Percentiles rank a stretch among this genome's conserved stretches.
phyloP scores from a whole-genome alignment of 2,329 filamentous ascomycete species.

The Lecanosticta acicola region DNA sequence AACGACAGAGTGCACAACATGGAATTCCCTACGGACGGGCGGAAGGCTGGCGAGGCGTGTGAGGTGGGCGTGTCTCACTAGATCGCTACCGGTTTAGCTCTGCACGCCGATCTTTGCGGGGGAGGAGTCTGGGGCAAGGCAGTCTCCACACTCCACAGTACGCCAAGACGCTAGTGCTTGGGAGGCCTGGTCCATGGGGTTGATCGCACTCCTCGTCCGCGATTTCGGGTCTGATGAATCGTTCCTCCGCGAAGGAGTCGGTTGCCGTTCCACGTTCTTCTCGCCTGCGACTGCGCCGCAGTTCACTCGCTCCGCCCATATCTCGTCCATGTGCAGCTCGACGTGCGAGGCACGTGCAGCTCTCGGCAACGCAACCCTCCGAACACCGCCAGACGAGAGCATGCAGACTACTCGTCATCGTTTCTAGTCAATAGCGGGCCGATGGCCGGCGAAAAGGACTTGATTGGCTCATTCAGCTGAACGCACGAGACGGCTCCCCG shows the following conservation, averaged over 20 bases:
- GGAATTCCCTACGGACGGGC: background rate
- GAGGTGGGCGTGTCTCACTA: conserved; percentile 1
- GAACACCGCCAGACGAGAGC: background rate
- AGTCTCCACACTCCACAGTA: no score
- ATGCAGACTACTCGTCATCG: background rate
- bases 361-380: background rate
- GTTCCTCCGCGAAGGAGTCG: no score
- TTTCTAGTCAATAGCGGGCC: background rate
- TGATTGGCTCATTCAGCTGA: background rate
- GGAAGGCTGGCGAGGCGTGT: background rate
- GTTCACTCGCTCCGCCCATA: background rate
- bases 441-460: background rate
- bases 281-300: background rate
- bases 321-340: no score
- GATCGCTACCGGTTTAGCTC: background rate
- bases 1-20: background rate
- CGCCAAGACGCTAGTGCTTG: no score
- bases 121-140: background rate
- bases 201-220: background rate
- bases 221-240: background rate
- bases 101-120: background rate
- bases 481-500: background rate
- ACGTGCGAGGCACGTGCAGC: background rate
- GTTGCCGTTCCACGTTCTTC: background rate
- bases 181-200: no score